phyloP scores from a whole-genome alignment of 2,329 filamentous ascomycete genomes.

The Aspergillus nomiae region DNA sequence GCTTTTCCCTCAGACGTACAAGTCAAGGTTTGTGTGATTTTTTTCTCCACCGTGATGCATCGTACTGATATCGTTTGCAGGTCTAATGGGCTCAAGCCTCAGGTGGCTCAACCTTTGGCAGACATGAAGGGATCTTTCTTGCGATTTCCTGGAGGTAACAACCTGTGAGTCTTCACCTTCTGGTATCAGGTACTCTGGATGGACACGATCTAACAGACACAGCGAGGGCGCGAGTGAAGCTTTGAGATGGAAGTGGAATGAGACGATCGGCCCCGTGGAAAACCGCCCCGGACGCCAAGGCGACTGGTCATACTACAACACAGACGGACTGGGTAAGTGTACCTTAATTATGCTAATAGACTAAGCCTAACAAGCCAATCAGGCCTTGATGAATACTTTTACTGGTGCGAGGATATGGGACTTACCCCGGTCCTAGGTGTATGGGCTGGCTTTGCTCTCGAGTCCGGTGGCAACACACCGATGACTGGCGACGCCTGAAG shows the following conservation, averaged over 20 bases:
- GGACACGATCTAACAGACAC: constrained; percentile 1
- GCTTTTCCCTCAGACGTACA: constrained; percentile 22
- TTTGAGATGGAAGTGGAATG: constrained; percentile 40
- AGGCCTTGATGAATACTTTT: constrained; percentile 59
- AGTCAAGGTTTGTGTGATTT: constrained; percentile 10
- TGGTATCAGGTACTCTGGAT: neutral
- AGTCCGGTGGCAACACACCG: constrained; percentile 52
- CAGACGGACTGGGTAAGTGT: constrained; percentile 56
- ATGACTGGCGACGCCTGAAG: constrained; percentile 51
- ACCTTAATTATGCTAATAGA: neutral
- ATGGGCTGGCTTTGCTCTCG: constrained; percentile 58
- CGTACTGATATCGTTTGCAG: constrained; percentile 19
- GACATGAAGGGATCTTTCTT: constrained; percentile 59
- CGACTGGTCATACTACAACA: constrained; percentile 61
- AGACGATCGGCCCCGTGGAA: constrained; percentile 40
- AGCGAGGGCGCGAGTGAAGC: constrained; percentile 26
- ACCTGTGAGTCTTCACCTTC: constrained; percentile 44
- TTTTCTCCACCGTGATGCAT: no score
- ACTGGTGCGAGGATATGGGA: constrained; percentile 60
- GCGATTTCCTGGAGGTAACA: constrained; percentile 66
- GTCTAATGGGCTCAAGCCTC: constrained; percentile 57
- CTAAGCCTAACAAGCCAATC: neutral
- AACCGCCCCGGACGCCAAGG: constrained; percentile 56
- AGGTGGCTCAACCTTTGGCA: constrained; percentile 57
- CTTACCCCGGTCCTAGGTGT: constrained; percentile 59